Percentiles rank a stretch among this genome's conserved stretches.
Evolutionary conservation across 176 grass and related monocot species (phyloP).

Genomic region (Carex scoparia): DNA sequence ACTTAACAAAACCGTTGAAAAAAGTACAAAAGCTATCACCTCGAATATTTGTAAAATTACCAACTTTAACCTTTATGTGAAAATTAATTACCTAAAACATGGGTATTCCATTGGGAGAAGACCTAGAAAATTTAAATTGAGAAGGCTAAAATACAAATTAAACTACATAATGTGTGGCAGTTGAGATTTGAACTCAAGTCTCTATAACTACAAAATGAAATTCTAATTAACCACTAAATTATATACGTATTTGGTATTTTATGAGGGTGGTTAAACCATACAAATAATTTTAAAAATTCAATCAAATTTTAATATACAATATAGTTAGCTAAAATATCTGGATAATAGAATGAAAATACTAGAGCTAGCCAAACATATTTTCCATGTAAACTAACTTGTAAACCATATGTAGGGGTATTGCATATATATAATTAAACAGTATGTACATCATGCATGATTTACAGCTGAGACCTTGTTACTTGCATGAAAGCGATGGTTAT

Average conservation of each 20-base stretch:
- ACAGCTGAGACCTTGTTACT: not conserved
- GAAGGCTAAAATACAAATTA: no score
- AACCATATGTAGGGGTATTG: not conserved
- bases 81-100: not conserved
- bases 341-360: not conserved
- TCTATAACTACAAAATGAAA: no score
- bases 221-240: no score
- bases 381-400: not conserved
- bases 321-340: no score
- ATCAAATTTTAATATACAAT: no score
- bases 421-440: not conserved
- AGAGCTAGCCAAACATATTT: not conserved
- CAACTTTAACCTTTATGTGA: not conserved
- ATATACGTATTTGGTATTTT: no score
- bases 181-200: no score
- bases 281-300: no score
- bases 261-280: no score
- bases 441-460: not conserved
- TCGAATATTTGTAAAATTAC: not conserved
- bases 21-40: not conserved
- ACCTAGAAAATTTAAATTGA: no score
- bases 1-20: not conserved
- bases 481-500: conserved; percentile 12
- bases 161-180: no score
- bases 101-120: no score